Evolutionary conservation across 1,139 yeast genomes (phyloP).

Genomic region (Williopsis jadinii): DNA sequence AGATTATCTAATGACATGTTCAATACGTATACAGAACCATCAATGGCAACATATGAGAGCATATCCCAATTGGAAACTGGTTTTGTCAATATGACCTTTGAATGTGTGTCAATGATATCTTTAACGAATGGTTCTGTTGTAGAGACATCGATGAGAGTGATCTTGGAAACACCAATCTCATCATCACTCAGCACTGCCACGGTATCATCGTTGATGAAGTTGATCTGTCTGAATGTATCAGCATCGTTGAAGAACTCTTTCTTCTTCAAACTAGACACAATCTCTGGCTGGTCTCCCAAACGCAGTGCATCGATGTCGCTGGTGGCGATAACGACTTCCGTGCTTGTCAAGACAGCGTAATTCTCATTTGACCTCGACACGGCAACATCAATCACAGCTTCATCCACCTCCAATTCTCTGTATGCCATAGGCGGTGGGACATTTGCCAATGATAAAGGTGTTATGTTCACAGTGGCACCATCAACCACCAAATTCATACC

Average conservation of each 20-base stretch:
- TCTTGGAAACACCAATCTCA: constrained; percentile 32
- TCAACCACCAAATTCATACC: constrained; percentile 83
- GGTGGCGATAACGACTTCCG: constrained; percentile 33
- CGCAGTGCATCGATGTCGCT: constrained; percentile 31
- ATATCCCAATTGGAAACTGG: constrained; percentile 47
- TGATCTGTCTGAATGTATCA: constrained; percentile 57
- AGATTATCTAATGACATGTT: constrained; percentile 5
- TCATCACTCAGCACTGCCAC: constrained; percentile 41
- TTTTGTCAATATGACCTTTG: constrained; percentile 50
- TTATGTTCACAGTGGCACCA: constrained; percentile 63
- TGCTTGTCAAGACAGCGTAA: constrained; percentile 51
- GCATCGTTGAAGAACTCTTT: constrained; percentile 32
- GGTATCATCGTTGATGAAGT: constrained; percentile 43
- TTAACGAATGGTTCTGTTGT: constrained; percentile 36
- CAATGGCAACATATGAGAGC: constrained; percentile 53
- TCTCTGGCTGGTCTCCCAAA: constrained; percentile 41
- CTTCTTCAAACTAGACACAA: constrained; percentile 32
- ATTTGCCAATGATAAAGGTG: constrained; percentile 80
- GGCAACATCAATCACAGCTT: constrained; percentile 57
- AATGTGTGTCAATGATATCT: constrained; percentile 36
- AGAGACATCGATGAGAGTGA: constrained; percentile 42
- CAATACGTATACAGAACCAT: constrained; percentile 50
- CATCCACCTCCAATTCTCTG: constrained; percentile 51
- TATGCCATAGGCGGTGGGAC: constrained; percentile 93
- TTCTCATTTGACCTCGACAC: constrained; percentile 52